phyloP scores from a whole-genome alignment of 2,329 filamentous ascomycete species.

The Ophiostoma sp. region DNA sequence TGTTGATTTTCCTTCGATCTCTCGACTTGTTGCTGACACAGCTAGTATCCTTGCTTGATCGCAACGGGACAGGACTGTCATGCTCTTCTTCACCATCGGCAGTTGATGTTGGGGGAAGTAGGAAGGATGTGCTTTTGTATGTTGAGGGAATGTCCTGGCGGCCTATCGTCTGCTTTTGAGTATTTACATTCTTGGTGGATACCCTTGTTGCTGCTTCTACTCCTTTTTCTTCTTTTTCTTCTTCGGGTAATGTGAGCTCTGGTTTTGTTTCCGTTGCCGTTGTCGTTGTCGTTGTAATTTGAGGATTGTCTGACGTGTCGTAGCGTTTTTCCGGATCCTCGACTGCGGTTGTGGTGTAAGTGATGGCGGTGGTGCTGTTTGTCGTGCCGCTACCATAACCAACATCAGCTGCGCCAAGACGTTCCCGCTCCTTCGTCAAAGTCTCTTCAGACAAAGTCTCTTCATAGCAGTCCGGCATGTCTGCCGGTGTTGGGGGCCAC shows the following conservation, averaged over 20 bases:
- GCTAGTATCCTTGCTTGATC: not conserved
- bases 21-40: no score
- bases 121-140: not conserved
- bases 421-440: not conserved
- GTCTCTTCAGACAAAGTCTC: not conserved
- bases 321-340: not conserved
- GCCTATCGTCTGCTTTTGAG: not conserved
- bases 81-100: not conserved
- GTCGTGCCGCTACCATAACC: not conserved
- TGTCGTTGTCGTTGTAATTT: no score
- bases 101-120: not conserved
- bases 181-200: not conserved
- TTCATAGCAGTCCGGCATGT: not conserved
- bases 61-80: not conserved
- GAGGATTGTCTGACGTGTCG: not conserved
- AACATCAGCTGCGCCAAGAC: not conserved
- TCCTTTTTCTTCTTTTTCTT: not conserved
- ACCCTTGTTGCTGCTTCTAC: not conserved
- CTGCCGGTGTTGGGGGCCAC: conserved; percentile 21
- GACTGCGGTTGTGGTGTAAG: not conserved
- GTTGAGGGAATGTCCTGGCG: not conserved
- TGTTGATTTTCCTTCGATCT: not conserved
- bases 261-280: no score
- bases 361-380: not conserved
- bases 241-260: not conserved